Conservation (phyloP, 208 protist genomes). For the Porcisia hertigi region DNA sequence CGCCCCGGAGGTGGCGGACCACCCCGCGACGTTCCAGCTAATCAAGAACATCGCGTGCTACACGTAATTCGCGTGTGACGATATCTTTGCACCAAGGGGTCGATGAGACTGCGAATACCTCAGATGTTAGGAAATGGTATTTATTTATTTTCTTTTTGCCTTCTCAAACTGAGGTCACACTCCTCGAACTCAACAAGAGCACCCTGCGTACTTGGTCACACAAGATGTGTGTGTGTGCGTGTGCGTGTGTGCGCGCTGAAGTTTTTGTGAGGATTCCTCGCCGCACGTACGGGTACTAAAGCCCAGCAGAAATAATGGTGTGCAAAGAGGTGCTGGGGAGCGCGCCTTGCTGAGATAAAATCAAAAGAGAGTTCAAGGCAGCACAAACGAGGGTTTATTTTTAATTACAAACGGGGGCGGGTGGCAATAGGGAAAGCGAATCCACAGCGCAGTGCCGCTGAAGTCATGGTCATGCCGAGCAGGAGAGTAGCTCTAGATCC, state of each 20-base stretch:
- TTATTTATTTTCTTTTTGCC: background rate
- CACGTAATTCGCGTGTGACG: background rate
- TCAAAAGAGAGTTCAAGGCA: background rate
- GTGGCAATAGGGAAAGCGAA: background rate
- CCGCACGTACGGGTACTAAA: background rate
- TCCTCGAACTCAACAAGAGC: background rate
- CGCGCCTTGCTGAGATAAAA: background rate
- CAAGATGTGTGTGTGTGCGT: background rate
- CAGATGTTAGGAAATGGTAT: background rate
- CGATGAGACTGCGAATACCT: background rate
- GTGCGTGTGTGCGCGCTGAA: background rate
- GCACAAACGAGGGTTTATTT: no score
- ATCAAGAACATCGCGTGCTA: constrained; percentile 64
- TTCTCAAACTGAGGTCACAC: background rate
- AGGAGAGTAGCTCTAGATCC: background rate
- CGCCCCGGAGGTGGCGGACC: constrained; percentile 65
- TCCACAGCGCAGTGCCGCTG: background rate
- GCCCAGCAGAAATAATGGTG: background rate
- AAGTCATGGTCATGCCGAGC: background rate
- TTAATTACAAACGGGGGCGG: no score
- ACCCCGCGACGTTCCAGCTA: constrained; percentile 90
- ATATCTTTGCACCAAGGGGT: no score
- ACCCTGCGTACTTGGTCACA: background rate
- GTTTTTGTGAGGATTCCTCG: background rate
- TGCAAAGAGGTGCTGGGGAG: background rate